Conservation (phyloP, 495 filamentous ascomycete species). For the Podospora bellae-mahoneyi region DNA sequence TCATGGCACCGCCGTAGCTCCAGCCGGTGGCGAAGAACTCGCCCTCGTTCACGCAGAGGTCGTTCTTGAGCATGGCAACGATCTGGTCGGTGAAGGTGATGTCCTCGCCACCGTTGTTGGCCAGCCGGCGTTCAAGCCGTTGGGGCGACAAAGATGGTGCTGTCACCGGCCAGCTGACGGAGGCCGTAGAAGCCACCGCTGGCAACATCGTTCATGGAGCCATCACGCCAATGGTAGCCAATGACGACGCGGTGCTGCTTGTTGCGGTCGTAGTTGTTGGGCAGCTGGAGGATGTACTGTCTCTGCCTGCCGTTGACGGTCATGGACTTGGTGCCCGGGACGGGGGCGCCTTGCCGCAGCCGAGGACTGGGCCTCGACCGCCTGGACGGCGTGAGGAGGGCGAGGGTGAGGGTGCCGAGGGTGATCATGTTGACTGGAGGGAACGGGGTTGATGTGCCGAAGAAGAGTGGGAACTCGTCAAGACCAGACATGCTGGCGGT, state of each 20-base stretch:
- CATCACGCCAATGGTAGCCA: constrained; percentile 41
- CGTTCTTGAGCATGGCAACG: constrained; percentile 34
- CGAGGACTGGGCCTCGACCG: constrained; percentile 26
- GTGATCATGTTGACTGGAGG: neutral
- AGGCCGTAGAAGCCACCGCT: constrained; percentile 36
- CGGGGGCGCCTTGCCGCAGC: constrained; percentile 41
- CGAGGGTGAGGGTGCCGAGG: neutral
- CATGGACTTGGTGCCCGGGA: constrained; percentile 32
- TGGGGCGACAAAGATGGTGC: constrained; percentile 43
- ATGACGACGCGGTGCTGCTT: constrained; percentile 41
- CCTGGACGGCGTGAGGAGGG: neutral
- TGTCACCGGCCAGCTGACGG: constrained; percentile 35
- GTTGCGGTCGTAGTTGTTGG: constrained; percentile 41
- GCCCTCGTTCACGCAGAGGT: constrained; percentile 44
- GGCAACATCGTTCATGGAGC: constrained; percentile 34
- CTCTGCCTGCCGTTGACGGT: constrained; percentile 30
- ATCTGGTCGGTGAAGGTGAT: constrained; percentile 42
- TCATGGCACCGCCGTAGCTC: constrained; percentile 50
- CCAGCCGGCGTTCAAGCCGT: constrained; percentile 47
- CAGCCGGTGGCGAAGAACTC: constrained; percentile 46
- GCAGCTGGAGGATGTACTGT: constrained; percentile 41
- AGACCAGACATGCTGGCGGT: too few species aligned
- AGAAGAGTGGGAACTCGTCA: too few species aligned
- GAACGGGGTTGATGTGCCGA: neutral
- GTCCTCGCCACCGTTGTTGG: constrained; percentile 43